Base-by-base conservation (phyloP, 371 early-diverging fungal species). In the Syncephalastrum contaminatum region DNA sequence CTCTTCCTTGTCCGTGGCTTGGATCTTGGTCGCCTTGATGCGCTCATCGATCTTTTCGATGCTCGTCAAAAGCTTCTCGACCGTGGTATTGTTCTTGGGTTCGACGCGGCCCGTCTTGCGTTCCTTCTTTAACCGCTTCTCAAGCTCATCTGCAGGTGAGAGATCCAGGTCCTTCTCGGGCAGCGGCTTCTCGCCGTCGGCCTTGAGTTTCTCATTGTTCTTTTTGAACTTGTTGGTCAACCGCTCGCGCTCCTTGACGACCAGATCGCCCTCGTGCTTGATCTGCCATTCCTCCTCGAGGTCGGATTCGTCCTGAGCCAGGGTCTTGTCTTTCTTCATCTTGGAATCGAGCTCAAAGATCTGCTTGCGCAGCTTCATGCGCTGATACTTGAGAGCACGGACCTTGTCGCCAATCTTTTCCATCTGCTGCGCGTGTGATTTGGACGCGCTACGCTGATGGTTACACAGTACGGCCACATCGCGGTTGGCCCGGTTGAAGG, bases 401-500 rank as follows among this genome's bases (percentile, higher is more conserved):
- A 94, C 85, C 85, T 90, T 93, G 62, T 96, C 94, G 10, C 71
- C 65, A 39, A 96, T 83, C 53, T 84, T 85, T 14, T 73, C 77
- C 86, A 98, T 94, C 70, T 85, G 88, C 30, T 73, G 80, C 16
- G 75, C 82, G 62, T 93, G 94, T 6, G 73, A 74, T 67, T 96
- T 96, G 30, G 90, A 74, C 22, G 95, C 95, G 0, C 92, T 65
- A 10, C 91, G 83, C 73, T 98, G 98, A 82, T 98, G 99, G 81
- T 98, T 97, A 78, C 99, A 98, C 15, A 98, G 84, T 42, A 97
- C 83, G 22, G 99, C 99, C 2, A 98, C 99, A 66, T 90, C 85
- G 40, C 99, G 85, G 71, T 98, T 98, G 48, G 98, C 96, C 4
- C 96, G 89, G 66, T 97, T 96, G 70, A 93, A 98, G 0, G 97